Evolutionary conservation across 306 rosid species (phyloP), one percentile per base, ranked within the genome.

Genomic region (Bauhinia variegata): DNA sequence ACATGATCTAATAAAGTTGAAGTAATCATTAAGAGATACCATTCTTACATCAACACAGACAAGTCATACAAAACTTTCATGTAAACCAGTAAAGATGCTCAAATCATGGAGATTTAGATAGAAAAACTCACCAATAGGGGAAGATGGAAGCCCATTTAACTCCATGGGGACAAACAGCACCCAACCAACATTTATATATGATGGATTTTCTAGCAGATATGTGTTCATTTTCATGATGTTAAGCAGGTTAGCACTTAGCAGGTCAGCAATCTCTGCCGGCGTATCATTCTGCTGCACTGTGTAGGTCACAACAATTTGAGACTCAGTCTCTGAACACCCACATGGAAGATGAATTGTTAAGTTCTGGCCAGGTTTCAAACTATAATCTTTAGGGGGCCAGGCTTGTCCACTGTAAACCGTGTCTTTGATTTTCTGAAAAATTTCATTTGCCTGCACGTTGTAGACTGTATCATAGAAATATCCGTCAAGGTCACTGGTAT

Each of bases 271-370:
- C 17, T 44, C 67, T 3, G 71, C 18, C 4, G 81, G 39, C 6
- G 89, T 89, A 52, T 92, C 96, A 14, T 17, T 50, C 0, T 31
- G 9, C 74, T 87, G 86, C 28, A 89, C 92, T 17, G 95, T 85
- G 52, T 89, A 92, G 0, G 92, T 87, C 42, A 82, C 95, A 58
- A 89, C 90, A 68, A 81, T 82, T 57, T 80, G 76, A 8, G 95
- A 79, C 13, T 78, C 82, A 57, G 66, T 75, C 34, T 79, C 77
- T 1, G 72, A 68, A 63, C 98, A 89, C 33, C 95, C 96, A 78
- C 96, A 89, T 1, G 83, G 85, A 75, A 92, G 79, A 77, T 80
- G 72, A 18, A 92, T 75, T 6, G 73, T 49, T n/a, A 71, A 19
- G 16, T n/a, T n/a, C n/a, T n/a, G n/a, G n/a, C n/a, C n/a, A n/a